A percentile compares a stretch with the other conserved stretches of the same genome.
Conservation (phyloP, 495 filamentous ascomycete species). For the Mytilinidion resinicola region DNA sequence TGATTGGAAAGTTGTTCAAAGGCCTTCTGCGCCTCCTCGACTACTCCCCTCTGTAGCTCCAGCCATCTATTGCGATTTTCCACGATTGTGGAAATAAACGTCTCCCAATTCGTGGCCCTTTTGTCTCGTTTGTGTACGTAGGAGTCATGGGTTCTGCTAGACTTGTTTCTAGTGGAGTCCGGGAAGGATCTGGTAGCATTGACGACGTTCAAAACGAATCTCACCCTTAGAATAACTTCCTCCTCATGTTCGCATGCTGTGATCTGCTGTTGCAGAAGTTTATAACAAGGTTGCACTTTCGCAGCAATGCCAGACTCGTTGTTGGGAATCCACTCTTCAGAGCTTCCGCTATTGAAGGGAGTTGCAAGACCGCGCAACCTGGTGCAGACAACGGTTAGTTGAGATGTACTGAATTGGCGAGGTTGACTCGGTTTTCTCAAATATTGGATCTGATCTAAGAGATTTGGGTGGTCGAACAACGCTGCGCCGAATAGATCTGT, state of each 20-base stretch:
- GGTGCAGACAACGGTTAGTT: not conserved
- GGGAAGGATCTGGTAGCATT: not conserved
- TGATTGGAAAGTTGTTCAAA: not conserved
- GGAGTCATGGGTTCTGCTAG: not conserved
- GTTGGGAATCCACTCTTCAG: not conserved
- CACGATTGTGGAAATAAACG: not conserved
- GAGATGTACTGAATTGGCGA: not conserved
- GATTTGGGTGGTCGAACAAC: not conserved
- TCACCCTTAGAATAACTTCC: not conserved
- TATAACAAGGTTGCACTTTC: not conserved
- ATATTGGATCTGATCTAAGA: not conserved
- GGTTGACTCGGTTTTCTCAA: not conserved
- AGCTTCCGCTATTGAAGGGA: not conserved
- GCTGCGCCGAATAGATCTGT: not conserved
- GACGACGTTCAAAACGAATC: not conserved
- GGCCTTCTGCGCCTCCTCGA: not conserved
- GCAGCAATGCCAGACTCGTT: not conserved
- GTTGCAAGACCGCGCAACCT: not conserved
- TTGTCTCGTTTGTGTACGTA: not conserved
- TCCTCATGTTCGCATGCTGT: not conserved
- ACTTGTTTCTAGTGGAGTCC: not conserved
- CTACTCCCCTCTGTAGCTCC: not conserved
- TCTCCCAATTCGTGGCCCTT: not conserved
- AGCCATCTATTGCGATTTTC: not conserved
- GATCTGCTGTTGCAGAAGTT: not conserved